A percentile compares a stretch with the other conserved stretches of the same genome.
Evolutionary conservation across 2,329 filamentous ascomycete genomes (phyloP).

Genomic region (Diaporthe ilicicola): DNA sequence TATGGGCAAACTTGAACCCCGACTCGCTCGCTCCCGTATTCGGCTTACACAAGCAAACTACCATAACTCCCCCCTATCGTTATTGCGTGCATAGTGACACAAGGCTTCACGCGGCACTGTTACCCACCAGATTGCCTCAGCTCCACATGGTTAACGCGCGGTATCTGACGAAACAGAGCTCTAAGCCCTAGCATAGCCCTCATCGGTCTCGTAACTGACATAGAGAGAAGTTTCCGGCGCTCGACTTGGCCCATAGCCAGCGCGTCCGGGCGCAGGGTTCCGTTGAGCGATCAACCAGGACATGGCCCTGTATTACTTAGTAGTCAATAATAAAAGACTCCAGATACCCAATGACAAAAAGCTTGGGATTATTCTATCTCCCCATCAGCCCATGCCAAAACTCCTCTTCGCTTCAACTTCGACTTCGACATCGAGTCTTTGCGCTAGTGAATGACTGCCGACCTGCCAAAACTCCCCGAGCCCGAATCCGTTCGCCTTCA

Average conservation of each 20-base stretch:
- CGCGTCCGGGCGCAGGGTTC: background rate
- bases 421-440: background rate
- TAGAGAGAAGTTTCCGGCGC: background rate
- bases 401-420: background rate
- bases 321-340: slow-evolving; percentile 8
- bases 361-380: background rate
- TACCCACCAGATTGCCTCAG: background rate
- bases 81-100: background rate
- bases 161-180: background rate
- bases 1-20: no score
- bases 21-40: slow-evolving; percentile 22
- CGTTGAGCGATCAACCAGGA: background rate
- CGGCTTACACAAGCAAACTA: background rate
- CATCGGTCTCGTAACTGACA: slow-evolving; percentile 2
- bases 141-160: slow-evolving; percentile 3
- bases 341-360: background rate
- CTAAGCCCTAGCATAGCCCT: slow-evolving; percentile 10
- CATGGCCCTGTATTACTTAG: background rate
- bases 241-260: background rate
- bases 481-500: background rate
- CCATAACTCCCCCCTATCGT: background rate
- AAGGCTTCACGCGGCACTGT: background rate
- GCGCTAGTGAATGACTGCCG: background rate
- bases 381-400: background rate
- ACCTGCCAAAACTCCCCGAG: background rate